Evolutionary conservation across 2,329 filamentous ascomycete genomes (phyloP).

Genomic region (Ceratocystis variospora): DNA sequence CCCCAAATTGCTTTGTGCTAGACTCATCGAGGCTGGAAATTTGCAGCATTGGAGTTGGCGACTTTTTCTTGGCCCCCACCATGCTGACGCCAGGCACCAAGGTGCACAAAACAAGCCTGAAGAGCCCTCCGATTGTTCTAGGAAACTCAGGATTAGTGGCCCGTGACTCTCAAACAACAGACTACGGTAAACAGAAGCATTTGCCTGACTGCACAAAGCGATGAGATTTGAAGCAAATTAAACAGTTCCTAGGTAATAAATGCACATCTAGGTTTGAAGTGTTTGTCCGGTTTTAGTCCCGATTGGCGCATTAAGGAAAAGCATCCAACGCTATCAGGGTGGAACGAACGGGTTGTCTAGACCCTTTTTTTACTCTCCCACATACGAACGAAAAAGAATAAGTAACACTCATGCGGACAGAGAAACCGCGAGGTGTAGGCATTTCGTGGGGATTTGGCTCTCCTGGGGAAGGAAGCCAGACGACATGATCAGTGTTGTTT

Average conservation of each 20-base stretch:
- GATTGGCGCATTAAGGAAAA: slow-evolving; percentile 35
- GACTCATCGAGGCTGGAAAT: too few relatives aligned
- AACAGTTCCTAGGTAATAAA: slow-evolving; percentile 7
- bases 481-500: background rate
- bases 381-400: slow-evolving; percentile 44
- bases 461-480: background rate
- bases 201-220: background rate
- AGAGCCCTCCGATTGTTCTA: too few relatives aligned
- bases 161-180: too few relatives aligned
- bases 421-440: slow-evolving; percentile 19
- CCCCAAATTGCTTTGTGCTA: too few relatives aligned
- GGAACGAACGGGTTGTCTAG: slow-evolving; percentile 56
- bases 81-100: too few relatives aligned
- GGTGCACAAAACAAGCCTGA: too few relatives aligned
- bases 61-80: too few relatives aligned
- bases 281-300: slow-evolving; percentile 53
- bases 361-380: slow-evolving; percentile 47
- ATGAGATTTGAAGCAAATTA: slow-evolving; percentile 4
- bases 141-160: too few relatives aligned
- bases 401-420: slow-evolving; percentile 30
- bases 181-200: background rate
- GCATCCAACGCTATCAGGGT: slow-evolving; percentile 45
- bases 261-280: slow-evolving; percentile 24
- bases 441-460: slow-evolving; percentile 11
- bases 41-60: too few relatives aligned